A percentile compares a stretch with the other conserved stretches of the same genome.
phyloP scores from a whole-genome alignment of 805 yeast genomes.

The Nakazawaea populi region DNA sequence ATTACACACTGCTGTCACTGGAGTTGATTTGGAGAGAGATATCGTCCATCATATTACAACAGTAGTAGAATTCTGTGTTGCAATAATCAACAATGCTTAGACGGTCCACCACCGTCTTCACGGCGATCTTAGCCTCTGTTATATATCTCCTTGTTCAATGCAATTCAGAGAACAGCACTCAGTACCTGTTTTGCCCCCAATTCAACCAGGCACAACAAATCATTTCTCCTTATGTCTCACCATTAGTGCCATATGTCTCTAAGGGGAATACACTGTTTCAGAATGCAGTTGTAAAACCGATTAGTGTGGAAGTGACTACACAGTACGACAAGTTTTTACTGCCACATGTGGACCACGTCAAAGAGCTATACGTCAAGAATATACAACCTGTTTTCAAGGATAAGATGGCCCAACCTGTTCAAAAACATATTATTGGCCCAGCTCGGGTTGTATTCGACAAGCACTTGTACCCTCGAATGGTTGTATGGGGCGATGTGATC shows the following conservation, averaged over 20 bases:
- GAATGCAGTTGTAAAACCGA: not conserved
- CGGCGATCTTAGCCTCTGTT: no score
- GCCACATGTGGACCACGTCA: not conserved
- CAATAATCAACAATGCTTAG: no score
- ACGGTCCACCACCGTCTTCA: no score
- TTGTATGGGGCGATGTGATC: not conserved
- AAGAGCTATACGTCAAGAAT: not conserved
- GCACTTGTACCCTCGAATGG: not conserved
- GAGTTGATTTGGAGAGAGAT: no score
- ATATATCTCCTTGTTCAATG: not conserved
- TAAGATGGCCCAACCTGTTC: not conserved
- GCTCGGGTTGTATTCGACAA: not conserved
- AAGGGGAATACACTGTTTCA: not conserved
- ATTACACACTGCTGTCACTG: no score
- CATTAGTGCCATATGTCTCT: not conserved
- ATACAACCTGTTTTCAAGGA: not conserved
- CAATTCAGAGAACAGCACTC: not conserved
- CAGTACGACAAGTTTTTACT: not conserved
- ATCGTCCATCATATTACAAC: no score
- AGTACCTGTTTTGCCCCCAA: not conserved
- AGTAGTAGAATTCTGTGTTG: no score
- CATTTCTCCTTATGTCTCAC: not conserved
- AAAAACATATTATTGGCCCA: not conserved
- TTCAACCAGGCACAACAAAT: not conserved
- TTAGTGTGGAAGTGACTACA: not conserved